Conservation (phyloP, 1,284 basidiomycete genomes). For the Ceratobasidium sp. region DNA sequence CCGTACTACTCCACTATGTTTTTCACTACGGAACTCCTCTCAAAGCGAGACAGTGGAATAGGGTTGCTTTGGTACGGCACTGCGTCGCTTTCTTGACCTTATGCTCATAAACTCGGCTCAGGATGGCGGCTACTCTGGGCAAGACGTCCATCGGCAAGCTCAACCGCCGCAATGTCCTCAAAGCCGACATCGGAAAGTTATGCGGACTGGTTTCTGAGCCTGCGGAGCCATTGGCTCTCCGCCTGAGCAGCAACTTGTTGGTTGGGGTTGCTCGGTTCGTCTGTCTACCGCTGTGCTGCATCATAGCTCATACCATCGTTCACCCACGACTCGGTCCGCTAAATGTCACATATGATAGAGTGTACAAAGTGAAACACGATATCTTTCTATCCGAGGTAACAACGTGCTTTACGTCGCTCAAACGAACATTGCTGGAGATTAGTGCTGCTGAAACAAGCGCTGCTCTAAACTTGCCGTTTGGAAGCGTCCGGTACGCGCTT, state of each 20-base stretch:
- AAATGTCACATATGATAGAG: conserved; percentile 58
- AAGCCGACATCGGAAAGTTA: conserved; percentile 80
- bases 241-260: conserved; percentile 86
- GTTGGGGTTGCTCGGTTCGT: conserved; percentile 85
- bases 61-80: conserved; percentile 74
- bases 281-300: not conserved
- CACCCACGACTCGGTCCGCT: conserved; percentile 45
- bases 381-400: conserved; percentile 82
- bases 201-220: conserved; percentile 83
- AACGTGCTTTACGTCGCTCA: conserved; percentile 75
- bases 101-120: conserved; percentile 53
- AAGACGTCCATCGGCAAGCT: conserved; percentile 85
- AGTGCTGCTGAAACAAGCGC: conserved; percentile 39
- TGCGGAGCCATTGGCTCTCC: conserved; percentile 83
- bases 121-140: conserved; percentile 89
- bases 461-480: conserved; percentile 9
- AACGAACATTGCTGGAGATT: conserved; percentile 63
- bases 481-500: conserved; percentile 15
- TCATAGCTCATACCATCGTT: conserved; percentile 47
- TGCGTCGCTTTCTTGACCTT: not conserved
- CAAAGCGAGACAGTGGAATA: conserved; percentile 80
- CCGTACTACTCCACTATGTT: conserved; percentile 65
- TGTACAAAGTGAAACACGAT: conserved; percentile 87
- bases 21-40: conserved; percentile 76
- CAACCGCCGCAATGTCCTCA: conserved; percentile 79